Percentiles rank a stretch among this genome's conserved stretches.
phyloP scores from a whole-genome alignment of 75 land plant genomes.

The Sequoiadendron giganteum region DNA sequence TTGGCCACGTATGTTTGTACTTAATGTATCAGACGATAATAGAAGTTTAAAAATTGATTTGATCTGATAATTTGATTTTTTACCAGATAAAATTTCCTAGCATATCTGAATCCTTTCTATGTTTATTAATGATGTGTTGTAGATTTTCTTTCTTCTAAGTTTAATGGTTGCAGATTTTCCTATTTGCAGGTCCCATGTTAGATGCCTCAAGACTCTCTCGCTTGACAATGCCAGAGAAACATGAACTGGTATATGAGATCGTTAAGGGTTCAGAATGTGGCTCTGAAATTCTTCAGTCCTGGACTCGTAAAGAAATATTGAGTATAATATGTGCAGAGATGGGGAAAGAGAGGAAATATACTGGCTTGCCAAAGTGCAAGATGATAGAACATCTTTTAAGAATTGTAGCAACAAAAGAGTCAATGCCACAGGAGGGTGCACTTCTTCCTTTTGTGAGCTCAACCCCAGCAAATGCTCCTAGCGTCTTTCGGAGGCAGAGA shows the following conservation, averaged over 20 bases:
- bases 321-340: slow-evolving; percentile 64
- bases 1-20: neutral
- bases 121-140: neutral
- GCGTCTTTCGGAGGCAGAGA: slow-evolving; percentile 22
- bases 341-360: slow-evolving; percentile 80
- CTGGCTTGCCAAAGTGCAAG: slow-evolving; percentile 69
- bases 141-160: neutral
- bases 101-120: neutral
- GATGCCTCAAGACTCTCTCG: slow-evolving; percentile 42
- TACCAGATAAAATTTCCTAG: neutral
- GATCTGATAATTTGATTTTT: neutral
- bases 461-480: neutral
- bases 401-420: slow-evolving; percentile 44
- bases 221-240: slow-evolving; percentile 57
- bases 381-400: slow-evolving; percentile 65
- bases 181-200: slow-evolving; percentile 28
- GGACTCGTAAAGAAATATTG: slow-evolving; percentile 70
- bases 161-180: neutral
- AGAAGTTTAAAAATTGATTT: neutral
- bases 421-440: slow-evolving; percentile 3
- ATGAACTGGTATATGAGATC: slow-evolving; percentile 53
- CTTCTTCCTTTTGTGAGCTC: neutral
- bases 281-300: slow-evolving; percentile 54
- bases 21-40: neutral
- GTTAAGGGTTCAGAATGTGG: slow-evolving; percentile 45